These are phyloP conservation scores for Chlorella sorokiniana DNA, from an alignment of 139 green algal genomes.

Conservation along the genomic window DNA sequence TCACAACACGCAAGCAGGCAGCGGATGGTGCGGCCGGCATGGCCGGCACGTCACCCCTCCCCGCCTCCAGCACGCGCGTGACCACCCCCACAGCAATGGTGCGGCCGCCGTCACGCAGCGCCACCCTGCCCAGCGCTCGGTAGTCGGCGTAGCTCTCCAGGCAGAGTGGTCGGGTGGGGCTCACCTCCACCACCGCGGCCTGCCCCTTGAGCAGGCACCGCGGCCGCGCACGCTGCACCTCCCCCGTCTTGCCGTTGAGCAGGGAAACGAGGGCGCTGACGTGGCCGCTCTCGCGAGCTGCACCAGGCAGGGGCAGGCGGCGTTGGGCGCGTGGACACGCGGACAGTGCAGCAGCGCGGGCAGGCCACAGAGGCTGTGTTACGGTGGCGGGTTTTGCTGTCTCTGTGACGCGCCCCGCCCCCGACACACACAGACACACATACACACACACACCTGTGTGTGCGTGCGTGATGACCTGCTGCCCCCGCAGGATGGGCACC, in stretches of 20 bases:
- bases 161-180: constrained; percentile 57
- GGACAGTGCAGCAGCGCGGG: not conserved
- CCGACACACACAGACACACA: not conserved
- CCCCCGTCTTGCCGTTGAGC: constrained; percentile 77
- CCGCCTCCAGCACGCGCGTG: constrained; percentile 24
- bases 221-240: constrained; percentile 63
- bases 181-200: constrained; percentile 71
- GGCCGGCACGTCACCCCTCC: not conserved
- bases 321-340: not conserved
- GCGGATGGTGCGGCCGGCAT: not conserved
- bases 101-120: constrained; percentile 77
- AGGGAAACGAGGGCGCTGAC: constrained; percentile 70
- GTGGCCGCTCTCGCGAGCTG: constrained; percentile 69
- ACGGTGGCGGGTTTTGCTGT: not conserved
- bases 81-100: constrained; percentile 93
- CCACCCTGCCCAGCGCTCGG: constrained; percentile 77
- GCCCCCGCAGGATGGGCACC: constrained; percentile 80
- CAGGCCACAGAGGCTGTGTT: not conserved
- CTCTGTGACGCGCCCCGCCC: not conserved
- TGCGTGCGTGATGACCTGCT: constrained; percentile 57
- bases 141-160: constrained; percentile 81
- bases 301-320: constrained; percentile 70
- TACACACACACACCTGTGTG: constrained; percentile 5
- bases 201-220: constrained; percentile 69
- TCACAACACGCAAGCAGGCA: not conserved